Base-by-base conservation (phyloP, 2,329 filamentous ascomycete genomes). In the Fusarium multiceps region DNA sequence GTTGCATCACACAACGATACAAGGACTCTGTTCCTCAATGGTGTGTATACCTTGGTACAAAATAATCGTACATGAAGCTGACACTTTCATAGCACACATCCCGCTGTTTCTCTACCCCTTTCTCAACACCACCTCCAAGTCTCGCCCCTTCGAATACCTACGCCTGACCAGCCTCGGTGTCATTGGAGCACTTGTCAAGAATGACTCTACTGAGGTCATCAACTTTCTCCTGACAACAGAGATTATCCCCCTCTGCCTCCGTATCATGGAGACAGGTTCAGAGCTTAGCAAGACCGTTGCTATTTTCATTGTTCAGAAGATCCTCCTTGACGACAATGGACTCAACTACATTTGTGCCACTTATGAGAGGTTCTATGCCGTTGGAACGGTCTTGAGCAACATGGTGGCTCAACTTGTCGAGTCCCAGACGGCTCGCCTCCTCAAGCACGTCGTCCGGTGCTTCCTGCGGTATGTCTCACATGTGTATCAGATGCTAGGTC, bases 271-370 rank as follows among this genome's bases (percentile, higher is more conserved):
- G 84, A 99, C 96, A 0, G 96, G 96, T 51, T 98, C 94, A 1
- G 96, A 99, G 82, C 87, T 99, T 65, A 98, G 94, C 85, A 99
- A 99, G 85, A 99, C 96, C 1, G 96, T 99, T 16, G 96, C 96
- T 62, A 99, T 99, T 76, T 99, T 99, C 84, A 99, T 99, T 75
- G 96, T 99, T 20, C 96, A 99, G 82, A 99, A 99, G 86, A 99
- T 99, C 27, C 84, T 99, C 55, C 88, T 99, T 4, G 96, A 99
- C 78, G 96, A 99, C 76, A 95, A 97, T 75, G 96, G 96, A 6
- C 87, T 99, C 68, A 96, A 96, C 77, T 99, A 99, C 81, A 99
- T 99, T 63, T 99, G 96, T 82, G 95, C 97, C 71, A 99, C 96
- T 1, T 99, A 99, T 76, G 96, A 99, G 84, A 89, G 96, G 21